Percentiles rank a stretch among this genome's conserved stretches.
These are phyloP conservation scores for Selaginella tamariscina DNA, from an alignment of 75 land plant species.

Conservation along the genomic window DNA sequence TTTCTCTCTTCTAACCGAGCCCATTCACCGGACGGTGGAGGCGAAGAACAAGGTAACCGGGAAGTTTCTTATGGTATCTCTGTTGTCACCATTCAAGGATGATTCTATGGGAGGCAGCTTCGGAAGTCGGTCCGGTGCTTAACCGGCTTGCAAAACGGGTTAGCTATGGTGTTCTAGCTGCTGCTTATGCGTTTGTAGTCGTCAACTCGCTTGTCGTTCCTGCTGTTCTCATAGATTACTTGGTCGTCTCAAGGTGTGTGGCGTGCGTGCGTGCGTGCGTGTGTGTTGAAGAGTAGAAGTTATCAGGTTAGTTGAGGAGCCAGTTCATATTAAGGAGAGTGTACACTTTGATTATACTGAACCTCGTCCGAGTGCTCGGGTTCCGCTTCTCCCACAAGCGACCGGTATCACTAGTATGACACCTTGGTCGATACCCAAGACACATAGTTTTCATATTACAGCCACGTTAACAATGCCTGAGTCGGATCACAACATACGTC, in stretches of 20 bases:
- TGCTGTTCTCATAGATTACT: not conserved
- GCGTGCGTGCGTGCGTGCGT: too few species aligned
- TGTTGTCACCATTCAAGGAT: not conserved
- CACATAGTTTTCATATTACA: constrained; percentile 9
- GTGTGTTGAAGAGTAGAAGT: too few species aligned
- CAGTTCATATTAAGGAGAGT: not conserved
- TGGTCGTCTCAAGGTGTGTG: not conserved
- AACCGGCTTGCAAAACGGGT: not conserved
- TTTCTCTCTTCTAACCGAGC: not conserved
- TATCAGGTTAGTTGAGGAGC: constrained; percentile 2
- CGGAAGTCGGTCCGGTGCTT: not conserved
- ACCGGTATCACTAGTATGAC: not conserved
- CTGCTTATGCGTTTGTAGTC: not conserved
- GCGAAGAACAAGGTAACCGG: constrained; percentile 11
- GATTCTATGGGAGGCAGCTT: not conserved
- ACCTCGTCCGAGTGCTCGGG: constrained; percentile 2
- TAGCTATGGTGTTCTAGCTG: constrained; percentile 1
- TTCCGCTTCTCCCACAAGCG: not conserved
- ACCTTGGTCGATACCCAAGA: not conserved
- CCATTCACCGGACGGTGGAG: constrained; percentile 3
- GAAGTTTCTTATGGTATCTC: not conserved
- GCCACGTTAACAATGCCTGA: not conserved
- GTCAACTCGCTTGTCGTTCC: not conserved
- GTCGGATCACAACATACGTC: constrained; percentile 5
- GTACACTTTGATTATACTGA: constrained; percentile 11